Conservation (phyloP, 768 basidiomycete genomes). For the Hygrocybe punicea region DNA sequence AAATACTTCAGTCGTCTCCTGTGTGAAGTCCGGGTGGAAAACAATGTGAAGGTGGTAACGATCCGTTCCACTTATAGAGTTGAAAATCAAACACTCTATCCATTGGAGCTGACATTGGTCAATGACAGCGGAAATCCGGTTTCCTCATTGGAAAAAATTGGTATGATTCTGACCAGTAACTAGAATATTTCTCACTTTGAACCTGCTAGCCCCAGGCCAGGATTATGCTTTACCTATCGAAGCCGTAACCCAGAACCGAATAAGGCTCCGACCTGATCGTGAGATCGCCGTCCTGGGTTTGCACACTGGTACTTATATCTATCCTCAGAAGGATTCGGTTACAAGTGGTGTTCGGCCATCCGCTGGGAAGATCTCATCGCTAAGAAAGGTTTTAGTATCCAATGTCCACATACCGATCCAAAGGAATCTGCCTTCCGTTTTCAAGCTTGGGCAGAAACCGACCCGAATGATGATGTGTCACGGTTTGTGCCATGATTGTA, state of each 20-base stretch:
- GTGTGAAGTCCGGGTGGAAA: conserved; percentile 84
- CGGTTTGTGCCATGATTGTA: conserved; percentile 43
- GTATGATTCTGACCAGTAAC: neutral
- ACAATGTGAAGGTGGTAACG: conserved; percentile 92
- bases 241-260: conserved; percentile 73
- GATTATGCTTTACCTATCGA: conserved; percentile 89
- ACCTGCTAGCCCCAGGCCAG: conserved; percentile 61
- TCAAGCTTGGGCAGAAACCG: conserved; percentile 85
- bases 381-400: conserved; percentile 68
- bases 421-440: conserved; percentile 90
- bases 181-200: neutral
- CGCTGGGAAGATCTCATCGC: conserved; percentile 86
- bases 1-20: conserved; percentile 77
- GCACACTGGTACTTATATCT: neutral
- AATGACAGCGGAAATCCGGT: conserved; percentile 81
- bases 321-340: conserved; percentile 87
- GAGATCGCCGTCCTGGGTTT: conserved; percentile 27
- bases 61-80: conserved; percentile 90
- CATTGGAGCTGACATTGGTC: conserved; percentile 86
- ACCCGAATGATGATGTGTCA: conserved; percentile 46
- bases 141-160: conserved; percentile 79
- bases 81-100: conserved; percentile 87
- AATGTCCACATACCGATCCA: conserved; percentile 77
- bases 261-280: conserved; percentile 93
- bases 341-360: conserved; percentile 85